Base-by-base conservation (phyloP, 257 asterid species). In the Scutellaria barbata region DNA sequence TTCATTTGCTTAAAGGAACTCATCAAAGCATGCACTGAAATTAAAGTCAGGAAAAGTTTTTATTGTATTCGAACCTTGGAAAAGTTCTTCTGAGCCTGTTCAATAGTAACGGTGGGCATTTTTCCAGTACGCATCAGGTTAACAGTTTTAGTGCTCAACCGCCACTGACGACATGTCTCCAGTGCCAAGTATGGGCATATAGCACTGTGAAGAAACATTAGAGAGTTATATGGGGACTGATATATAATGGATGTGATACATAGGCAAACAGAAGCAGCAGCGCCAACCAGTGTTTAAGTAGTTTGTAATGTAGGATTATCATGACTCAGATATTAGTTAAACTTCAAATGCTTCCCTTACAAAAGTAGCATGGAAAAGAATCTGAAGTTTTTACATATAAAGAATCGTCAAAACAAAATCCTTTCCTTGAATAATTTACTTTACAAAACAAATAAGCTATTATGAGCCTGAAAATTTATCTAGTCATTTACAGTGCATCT, bases 161-260 rank as follows among this genome's bases (percentile, higher is more conserved):
- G 91, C 99, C 99, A 95, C 45, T 95, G 99, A 17, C 99, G 89
- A 66, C 97, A 92, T 39, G 99, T 91, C 85, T 95, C 99, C 74
- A 95, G 77, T 53, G 98, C 99, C 92, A 95, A 76, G 90, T 91
- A 92, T 40, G 99, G 99, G 87, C 99, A 95, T 55, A 89, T 80
- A 80, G 99, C 98, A 83, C 99, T 95, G 84, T 42, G 57, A 52
- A 45, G 73, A 74, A 16, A 61, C 69, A 78, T 11, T 8, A 54
- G 37, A 39, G 52, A 68, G 66, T 71, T 68, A 46, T 54, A 57
- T 22, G 41, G 9, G 55, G 42, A 61, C 8, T 52, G 13, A 72
- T 77, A 40, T 37, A 30, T 7, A 46, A 45, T 16, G 16, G 16
- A 71, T 63, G 50, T 45, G 64, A 53, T 56, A 55, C n/a, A 69